Evolutionary conservation across 2,329 filamentous ascomycete species (phyloP).

Genomic region (Paecilomyces dactylethromorphus): DNA sequence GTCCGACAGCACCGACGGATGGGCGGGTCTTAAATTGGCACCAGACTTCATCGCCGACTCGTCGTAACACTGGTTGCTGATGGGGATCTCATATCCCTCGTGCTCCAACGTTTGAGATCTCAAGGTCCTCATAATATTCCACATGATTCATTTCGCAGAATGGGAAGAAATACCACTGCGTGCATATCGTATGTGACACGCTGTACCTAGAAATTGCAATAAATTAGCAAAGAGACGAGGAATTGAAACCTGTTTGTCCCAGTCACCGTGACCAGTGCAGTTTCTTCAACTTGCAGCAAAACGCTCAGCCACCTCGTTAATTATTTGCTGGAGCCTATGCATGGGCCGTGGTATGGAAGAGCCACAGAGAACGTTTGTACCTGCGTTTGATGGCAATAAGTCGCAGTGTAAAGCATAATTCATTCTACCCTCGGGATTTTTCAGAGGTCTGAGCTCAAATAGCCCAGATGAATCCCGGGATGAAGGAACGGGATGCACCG

Average conservation of each 20-base stretch:
- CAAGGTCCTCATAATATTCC: background rate
- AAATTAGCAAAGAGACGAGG: background rate
- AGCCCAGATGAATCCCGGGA: background rate
- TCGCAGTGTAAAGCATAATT: background rate
- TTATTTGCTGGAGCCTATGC: background rate
- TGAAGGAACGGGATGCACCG: background rate
- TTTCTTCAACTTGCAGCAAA: background rate
- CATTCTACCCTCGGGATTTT: background rate
- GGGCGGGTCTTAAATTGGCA: background rate
- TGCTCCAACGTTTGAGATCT: background rate
- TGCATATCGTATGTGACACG: background rate
- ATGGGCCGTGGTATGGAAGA: background rate
- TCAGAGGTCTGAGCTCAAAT: background rate
- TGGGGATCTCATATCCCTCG: background rate
- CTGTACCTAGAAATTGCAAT: background rate
- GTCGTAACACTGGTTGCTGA: background rate
- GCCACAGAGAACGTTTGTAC: background rate
- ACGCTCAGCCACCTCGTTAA: background rate
- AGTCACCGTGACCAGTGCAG: background rate
- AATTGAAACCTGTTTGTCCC: background rate
- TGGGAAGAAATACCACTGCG: background rate
- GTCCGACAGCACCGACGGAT: background rate
- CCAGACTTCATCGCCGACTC: background rate
- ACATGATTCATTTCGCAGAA: background rate
- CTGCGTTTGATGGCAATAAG: background rate